Conservation (phyloP, 257 asterid species). For the Solanum chaucha region DNA sequence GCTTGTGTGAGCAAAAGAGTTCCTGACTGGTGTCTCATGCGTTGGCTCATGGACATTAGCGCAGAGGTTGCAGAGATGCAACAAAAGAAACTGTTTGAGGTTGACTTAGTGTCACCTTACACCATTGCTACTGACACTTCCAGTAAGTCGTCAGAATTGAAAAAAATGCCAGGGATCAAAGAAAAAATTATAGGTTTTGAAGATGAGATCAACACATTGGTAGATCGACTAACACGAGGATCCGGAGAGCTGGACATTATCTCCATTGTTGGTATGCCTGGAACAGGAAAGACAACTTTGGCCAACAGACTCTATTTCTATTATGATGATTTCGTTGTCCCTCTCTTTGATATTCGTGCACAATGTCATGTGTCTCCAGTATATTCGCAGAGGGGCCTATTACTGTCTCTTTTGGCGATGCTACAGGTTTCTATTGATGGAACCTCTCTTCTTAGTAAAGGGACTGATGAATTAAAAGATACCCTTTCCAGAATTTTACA, state of each 20-base stretch:
- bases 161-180: not conserved
- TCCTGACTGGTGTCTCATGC: not conserved
- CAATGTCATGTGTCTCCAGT: too few relatives aligned
- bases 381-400: too few relatives aligned
- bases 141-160: not conserved
- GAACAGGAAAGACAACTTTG: not conserved
- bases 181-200: not conserved
- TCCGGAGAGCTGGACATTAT: rapidly evolving
- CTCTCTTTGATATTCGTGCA: too few relatives aligned
- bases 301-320: not conserved
- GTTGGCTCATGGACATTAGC: rapidly evolving
- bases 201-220: not conserved
- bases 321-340: too few relatives aligned
- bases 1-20: not conserved
- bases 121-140: not conserved
- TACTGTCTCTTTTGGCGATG: too few relatives aligned
- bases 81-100: not conserved
- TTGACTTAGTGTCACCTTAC: not conserved
- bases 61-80: not conserved
- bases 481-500: rapidly evolving
- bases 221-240: rapidly evolving
- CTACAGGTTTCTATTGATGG: too few relatives aligned
- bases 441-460: too few relatives aligned
- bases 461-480: too few relatives aligned
- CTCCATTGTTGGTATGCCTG: not conserved